Evolutionary conservation across 495 filamentous ascomycete species (phyloP).

Genomic region (Penicillium pancosmium): DNA sequence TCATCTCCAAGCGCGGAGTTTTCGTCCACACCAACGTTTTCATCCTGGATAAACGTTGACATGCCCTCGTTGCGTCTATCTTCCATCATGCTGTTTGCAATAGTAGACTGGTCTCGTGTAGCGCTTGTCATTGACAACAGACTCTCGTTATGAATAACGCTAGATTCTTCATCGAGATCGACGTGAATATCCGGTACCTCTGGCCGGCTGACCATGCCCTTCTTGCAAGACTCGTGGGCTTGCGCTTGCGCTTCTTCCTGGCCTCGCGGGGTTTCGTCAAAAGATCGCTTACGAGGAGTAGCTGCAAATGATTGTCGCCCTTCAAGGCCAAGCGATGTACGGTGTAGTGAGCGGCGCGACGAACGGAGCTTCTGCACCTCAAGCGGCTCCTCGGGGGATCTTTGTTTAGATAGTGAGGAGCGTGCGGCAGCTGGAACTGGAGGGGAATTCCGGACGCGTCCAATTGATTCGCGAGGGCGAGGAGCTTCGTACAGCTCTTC

Average conservation of each 20-base stretch:
- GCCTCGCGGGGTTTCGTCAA: conserved; percentile 41
- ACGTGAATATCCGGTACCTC: conserved; percentile 33
- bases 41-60: conserved; percentile 44
- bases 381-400: conserved; percentile 10
- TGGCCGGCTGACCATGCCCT: conserved; percentile 29
- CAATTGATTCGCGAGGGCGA: conserved; percentile 5
- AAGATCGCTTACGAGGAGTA: conserved; percentile 44
- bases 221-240: conserved; percentile 35
- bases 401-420: conserved; percentile 2
- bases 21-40: conserved; percentile 22
- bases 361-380: conserved; percentile 20
- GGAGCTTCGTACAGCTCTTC: not conserved
- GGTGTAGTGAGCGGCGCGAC: conserved; percentile 10
- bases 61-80: conserved; percentile 48
- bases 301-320: conserved; percentile 8
- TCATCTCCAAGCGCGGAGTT: conserved; percentile 32
- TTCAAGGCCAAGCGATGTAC: conserved; percentile 18
- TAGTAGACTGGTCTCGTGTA: conserved; percentile 24
- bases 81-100: conserved; percentile 42
- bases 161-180: conserved; percentile 36
- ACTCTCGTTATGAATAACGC: conserved; percentile 29
- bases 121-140: conserved; percentile 20
- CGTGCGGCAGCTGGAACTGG: not conserved
- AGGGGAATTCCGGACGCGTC: conserved; percentile 1
- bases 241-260: conserved; percentile 22